Evolutionary conservation across 2,329 filamentous ascomycete genomes (phyloP).

Genomic region (Lecanoromycetidae sp.): DNA sequence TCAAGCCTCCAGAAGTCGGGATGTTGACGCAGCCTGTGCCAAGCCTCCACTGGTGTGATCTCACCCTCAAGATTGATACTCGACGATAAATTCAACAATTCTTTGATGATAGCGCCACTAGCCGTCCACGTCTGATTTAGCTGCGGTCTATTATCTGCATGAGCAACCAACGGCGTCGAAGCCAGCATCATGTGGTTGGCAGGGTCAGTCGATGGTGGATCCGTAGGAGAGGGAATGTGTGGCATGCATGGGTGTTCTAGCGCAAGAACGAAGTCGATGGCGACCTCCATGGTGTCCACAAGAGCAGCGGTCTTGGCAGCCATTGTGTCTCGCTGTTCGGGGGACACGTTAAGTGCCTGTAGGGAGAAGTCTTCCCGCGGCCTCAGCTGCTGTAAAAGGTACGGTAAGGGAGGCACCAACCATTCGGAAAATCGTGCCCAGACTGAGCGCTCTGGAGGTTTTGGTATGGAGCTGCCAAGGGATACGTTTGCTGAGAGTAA

Average conservation of each 20-base stretch:
- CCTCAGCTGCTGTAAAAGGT: constrained; percentile 9
- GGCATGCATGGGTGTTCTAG: constrained; percentile 18
- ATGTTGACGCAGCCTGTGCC: constrained; percentile 16
- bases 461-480: constrained; percentile 4
- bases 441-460: constrained; percentile 3
- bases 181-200: constrained; percentile 17
- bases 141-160: constrained; percentile 8
- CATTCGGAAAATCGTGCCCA: constrained; percentile 12
- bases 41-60: constrained; percentile 20
- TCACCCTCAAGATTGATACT: constrained; percentile 18
- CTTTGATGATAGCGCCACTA: constrained; percentile 14
- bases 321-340: neutral
- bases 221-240: constrained; percentile 14
- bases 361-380: constrained; percentile 13
- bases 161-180: constrained; percentile 14
- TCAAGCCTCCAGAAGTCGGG: constrained; percentile 12
- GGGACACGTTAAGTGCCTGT: constrained; percentile 8
- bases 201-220: constrained; percentile 11
- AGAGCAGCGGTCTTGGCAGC: neutral
- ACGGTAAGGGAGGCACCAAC: constrained; percentile 10
- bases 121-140: constrained; percentile 14
- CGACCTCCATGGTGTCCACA: constrained; percentile 13
- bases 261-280: constrained; percentile 18
- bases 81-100: constrained; percentile 15
- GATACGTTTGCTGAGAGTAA: neutral